Conservation (phyloP, 1,139 yeast genomes). For the Sugiyamaella xylanicola region DNA sequence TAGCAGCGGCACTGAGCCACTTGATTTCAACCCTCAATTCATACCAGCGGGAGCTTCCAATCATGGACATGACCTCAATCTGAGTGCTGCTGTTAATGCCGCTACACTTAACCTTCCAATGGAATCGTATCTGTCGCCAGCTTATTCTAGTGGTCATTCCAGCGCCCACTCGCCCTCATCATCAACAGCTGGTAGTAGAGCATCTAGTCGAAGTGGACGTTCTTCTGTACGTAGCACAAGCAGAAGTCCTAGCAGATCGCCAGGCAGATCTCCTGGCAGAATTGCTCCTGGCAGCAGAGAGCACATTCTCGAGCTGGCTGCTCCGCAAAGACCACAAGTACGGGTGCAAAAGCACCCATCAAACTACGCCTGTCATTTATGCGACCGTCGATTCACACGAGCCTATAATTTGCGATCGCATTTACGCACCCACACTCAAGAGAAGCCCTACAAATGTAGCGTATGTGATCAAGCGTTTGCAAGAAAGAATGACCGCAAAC, state of each 20-base stretch:
- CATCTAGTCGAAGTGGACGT: conserved; percentile 5
- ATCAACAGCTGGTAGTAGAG: conserved; percentile 2
- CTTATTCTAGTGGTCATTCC: conserved; percentile 1
- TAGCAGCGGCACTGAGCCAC: conserved; percentile 5
- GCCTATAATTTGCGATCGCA: conserved; percentile 93
- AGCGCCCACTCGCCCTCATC: conserved; percentile 2
- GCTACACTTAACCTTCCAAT: background rate
- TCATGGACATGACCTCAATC: background rate
- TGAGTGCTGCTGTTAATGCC: background rate
- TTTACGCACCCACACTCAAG: conserved; percentile 90
- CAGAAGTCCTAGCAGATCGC: conserved; percentile 13
- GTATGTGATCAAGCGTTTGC: conserved; percentile 95
- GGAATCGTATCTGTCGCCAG: conserved; percentile 13
- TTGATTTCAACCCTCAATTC: conserved; percentile 2
- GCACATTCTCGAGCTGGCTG: conserved; percentile 42
- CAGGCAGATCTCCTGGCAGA: conserved; percentile 5
- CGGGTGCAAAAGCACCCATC: conserved; percentile 77
- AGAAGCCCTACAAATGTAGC: conserved; percentile 83
- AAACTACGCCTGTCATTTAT: conserved; percentile 76
- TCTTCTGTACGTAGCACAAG: conserved; percentile 3
- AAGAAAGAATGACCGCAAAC: conserved; percentile 88
- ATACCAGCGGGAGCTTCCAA: background rate
- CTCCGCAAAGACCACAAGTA: conserved; percentile 45
- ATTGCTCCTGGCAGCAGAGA: conserved; percentile 33
- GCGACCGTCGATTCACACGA: conserved; percentile 85